Evolutionary conservation across 2,329 filamentous ascomycete species (phyloP).

Genomic region (Diaporthe amygdali): DNA sequence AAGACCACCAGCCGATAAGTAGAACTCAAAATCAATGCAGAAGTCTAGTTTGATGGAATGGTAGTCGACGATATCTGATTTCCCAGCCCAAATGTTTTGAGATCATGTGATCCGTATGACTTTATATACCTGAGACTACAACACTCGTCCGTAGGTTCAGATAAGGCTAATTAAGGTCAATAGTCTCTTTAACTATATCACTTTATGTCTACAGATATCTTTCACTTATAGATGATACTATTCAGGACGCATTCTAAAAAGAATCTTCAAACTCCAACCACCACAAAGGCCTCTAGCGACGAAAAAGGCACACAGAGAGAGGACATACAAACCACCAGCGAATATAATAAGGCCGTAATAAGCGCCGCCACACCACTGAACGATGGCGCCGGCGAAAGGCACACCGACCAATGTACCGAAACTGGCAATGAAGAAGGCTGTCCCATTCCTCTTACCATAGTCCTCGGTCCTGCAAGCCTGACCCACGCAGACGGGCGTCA

Average conservation of each 20-base stretch:
- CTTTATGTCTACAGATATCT: no score
- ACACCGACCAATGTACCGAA: constrained; percentile 77
- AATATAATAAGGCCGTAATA: constrained; percentile 73
- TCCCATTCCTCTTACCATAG: constrained; percentile 86
- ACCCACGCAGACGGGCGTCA: constrained; percentile 85
- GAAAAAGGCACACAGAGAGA: neutral
- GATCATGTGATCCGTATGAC: no score
- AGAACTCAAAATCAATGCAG: no score
- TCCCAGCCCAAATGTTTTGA: no score
- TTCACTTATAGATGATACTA: no score
- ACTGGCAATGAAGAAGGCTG: constrained; percentile 80
- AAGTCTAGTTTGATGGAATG: no score
- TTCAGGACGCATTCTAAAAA: neutral
- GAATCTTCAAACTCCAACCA: neutral
- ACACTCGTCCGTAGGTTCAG: no score
- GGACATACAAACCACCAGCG: constrained; percentile 64
- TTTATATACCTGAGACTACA: no score
- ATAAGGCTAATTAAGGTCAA: no score
- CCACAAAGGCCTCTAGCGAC: neutral
- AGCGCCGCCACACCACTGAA: constrained; percentile 59
- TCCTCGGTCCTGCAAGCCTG: constrained; percentile 81
- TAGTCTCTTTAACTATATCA: no score
- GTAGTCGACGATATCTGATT: no score
- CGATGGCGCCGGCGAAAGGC: constrained; percentile 70
- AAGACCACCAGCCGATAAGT: no score